Evolutionary conservation across 2,329 filamentous ascomycete genomes (phyloP).

Genomic region (Diaporthe destruens): DNA sequence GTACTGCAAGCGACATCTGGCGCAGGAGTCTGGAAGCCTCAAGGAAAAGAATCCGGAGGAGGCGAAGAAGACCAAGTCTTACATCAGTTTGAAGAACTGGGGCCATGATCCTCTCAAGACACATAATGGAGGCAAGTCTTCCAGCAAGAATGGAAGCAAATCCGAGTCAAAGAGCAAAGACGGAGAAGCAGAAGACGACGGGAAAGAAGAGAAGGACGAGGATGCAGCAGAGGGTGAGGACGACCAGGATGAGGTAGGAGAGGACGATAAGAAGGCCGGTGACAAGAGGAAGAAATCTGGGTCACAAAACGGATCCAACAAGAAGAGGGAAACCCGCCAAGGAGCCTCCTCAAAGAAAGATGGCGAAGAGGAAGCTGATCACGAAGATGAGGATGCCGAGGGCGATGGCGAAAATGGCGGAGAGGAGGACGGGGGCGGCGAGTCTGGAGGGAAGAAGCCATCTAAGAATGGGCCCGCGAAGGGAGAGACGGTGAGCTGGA

Average conservation of each 20-base stretch:
- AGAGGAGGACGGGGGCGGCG: constrained; percentile 39
- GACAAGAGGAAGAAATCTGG: constrained; percentile 41
- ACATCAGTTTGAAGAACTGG: constrained; percentile 72
- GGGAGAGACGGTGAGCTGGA: constrained; percentile 61
- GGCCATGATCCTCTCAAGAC: constrained; percentile 66
- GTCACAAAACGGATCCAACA: constrained; percentile 43
- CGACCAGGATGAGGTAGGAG: constrained; percentile 1
- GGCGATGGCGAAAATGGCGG: constrained; percentile 37
- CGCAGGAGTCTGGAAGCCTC: constrained; percentile 72
- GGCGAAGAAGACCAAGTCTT: constrained; percentile 63
- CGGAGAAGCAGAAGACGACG: constrained; percentile 18
- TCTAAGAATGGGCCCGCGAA: constrained; percentile 38
- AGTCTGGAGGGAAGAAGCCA: constrained; percentile 40
- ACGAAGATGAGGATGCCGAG: constrained; percentile 42
- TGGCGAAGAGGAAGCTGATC: constrained; percentile 41
- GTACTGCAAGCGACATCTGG: constrained; percentile 75
- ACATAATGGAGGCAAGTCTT: constrained; percentile 41
- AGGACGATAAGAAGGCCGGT: constrained; percentile 40
- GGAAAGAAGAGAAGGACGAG: constrained; percentile 21
- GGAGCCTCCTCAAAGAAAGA: constrained; percentile 38
- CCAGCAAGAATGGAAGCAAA: constrained; percentile 23
- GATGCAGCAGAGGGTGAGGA: constrained; percentile 42
- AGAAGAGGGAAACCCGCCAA: constrained; percentile 44
- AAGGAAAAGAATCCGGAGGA: constrained; percentile 61
- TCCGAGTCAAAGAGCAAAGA: constrained; percentile 35